These are phyloP conservation scores for Acanthamoeba quina DNA, from an alignment of 208 protist genomes.

Conservation along the genomic window DNA sequence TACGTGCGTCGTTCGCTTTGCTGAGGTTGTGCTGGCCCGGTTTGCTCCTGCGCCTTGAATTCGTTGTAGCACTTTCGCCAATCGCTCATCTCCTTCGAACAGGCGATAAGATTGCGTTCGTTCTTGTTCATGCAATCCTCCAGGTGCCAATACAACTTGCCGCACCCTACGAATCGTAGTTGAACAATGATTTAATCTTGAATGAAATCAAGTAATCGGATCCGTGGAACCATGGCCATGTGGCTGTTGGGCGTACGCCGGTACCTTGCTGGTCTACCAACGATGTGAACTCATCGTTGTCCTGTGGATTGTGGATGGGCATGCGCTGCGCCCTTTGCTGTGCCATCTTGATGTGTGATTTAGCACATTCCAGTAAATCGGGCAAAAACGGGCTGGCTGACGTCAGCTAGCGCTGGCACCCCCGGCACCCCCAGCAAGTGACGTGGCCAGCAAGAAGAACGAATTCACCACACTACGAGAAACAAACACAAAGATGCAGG, in stretches of 20 bases:
- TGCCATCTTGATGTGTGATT: neutral
- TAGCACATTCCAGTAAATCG: neutral
- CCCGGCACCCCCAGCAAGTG: neutral
- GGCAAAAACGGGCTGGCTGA: no score
- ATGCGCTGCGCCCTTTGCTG: constrained; percentile 14
- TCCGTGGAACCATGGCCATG: no score
- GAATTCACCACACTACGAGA: neutral
- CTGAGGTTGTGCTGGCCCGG: neutral
- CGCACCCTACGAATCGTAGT: neutral
- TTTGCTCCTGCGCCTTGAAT: constrained; percentile 28
- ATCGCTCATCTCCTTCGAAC: constrained; percentile 32
- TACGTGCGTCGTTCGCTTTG: neutral
- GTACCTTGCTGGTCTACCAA: constrained; percentile 51
- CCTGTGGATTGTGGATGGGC: neutral
- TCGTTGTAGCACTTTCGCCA: constrained; percentile 26
- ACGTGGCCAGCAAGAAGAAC: neutral
- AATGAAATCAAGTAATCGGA: neutral
- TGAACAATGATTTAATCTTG: neutral
- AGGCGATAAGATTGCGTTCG: constrained; percentile 22
- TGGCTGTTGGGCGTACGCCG: no score
- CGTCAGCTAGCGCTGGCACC: no score
- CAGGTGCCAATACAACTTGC: constrained; percentile 40
- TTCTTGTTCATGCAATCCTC: constrained; percentile 62
- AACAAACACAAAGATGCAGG: neutral
- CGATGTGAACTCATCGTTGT: constrained; percentile 49